Conservation (phyloP, 306 rosid species). For the Alnus glutinosa region DNA sequence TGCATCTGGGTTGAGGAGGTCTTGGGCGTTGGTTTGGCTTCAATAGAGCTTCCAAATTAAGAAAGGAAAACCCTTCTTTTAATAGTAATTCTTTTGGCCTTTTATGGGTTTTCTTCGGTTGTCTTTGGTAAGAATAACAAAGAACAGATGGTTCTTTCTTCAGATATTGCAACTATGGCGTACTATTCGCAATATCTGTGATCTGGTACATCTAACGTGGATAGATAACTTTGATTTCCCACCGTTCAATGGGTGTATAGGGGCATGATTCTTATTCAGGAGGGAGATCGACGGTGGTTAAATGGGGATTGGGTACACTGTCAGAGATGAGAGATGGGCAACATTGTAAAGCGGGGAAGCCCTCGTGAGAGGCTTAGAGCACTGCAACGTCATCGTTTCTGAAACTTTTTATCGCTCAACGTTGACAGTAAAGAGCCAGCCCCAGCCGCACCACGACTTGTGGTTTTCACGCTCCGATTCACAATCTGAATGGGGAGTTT, state of each 20-base stretch:
- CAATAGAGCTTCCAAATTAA: background rate
- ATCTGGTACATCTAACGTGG: background rate
- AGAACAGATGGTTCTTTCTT: conserved; percentile 12
- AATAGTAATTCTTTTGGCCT: background rate
- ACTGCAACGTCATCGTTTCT: conserved; percentile 30
- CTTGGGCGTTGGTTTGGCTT: background rate
- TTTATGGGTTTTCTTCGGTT: background rate
- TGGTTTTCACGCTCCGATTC: background rate
- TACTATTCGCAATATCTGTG: background rate
- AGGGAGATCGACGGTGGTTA: background rate
- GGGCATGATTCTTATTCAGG: too few relatives aligned
- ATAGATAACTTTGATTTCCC: background rate
- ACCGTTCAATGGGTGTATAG: background rate
- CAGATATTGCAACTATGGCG: too few relatives aligned
- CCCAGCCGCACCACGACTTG: background rate
- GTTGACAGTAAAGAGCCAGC: background rate
- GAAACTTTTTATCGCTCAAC: background rate
- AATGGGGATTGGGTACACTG: too few relatives aligned
- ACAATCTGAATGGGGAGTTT: too few relatives aligned
- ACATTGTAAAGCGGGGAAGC: background rate
- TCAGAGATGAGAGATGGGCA: too few relatives aligned
- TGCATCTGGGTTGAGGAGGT: conserved; percentile 55
- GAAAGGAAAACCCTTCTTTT: background rate
- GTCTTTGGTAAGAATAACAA: conserved; percentile 6
- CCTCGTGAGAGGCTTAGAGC: conserved; percentile 26